Base-by-base conservation (phyloP, 441 rosid genomes). In the Syzygium malaccense region DNA sequence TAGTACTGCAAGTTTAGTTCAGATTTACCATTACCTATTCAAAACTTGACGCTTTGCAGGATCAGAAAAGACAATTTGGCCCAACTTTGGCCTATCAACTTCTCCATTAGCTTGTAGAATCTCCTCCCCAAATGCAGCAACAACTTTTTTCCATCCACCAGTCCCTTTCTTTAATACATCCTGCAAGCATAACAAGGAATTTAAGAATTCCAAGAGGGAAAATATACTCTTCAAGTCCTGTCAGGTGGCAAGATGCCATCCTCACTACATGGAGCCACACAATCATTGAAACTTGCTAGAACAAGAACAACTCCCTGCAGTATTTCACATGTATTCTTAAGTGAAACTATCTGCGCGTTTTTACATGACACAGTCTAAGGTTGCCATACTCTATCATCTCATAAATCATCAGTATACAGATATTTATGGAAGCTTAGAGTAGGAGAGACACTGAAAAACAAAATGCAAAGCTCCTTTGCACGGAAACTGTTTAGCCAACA, bases 41-140 rank as follows among this genome's bases (percentile, higher is more conserved):
- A 98, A 94, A 62, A 95, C 94, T 88, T 96, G 97, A 48, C 98
- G 98, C 88, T 95, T 95, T 86, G 91, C 91, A 86, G 94, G 89
- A 85, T 96, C 96, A n/a, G 97, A 95, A 93, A 97, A 97, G 32
- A 97, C 99, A 41, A 95, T 93, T 89, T 90, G 98, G 62, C 99
- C 98, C 23, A 98, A 93, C 87, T 95, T 96, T 33, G 95, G 91
- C 84, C 99, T 89, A 88, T 97, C 96, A 2, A 98, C 95, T 91
- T 95, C 97, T 85, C 96, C 96, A 87, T 90, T 93, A 57, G 91
- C 90, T 86, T 84, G 94, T 20, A 98, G 90, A 89, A 96, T 95
- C 66, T 94, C 98, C 51, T 94, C 96, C 33, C 99, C 98, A 88
- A 95, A 97, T 23, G 95, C 93, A n/a, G 93, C 96, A 86, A 95